Base-by-base conservation (phyloP, 1,284 basidiomycete genomes). In the Sutorius eximius region DNA sequence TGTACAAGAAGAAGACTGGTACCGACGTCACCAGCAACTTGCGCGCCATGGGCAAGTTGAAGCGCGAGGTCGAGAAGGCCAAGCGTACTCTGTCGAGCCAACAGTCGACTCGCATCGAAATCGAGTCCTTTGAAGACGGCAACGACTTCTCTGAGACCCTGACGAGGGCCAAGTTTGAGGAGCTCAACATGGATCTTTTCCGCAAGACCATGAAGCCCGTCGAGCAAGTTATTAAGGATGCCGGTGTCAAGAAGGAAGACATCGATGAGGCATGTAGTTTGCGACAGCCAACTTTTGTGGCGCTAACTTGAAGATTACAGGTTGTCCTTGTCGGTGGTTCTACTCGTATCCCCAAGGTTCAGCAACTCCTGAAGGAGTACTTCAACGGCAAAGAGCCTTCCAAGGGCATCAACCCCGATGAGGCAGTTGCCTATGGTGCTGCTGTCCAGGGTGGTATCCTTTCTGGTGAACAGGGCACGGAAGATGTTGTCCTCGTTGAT, bases 201-300 rank as follows among this genome's bases (percentile, higher is more conserved):
- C 85, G 94, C 69, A 95, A 95, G 85, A 98, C 96, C 43, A 94
- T 98, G 92, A 96, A 95, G 83, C 96, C 96, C 63, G 96, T 98
- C 62, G 95, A 98, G 77, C 95, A 98, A 77, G 96, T 98, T 34
- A 82, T 98, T 69, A 98, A 98, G 86, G 96, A 99, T 71, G 90
- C 96, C 61, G 89, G 89, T 67, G 88, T 98, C 71, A 96, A 95
- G 86, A 98, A 98, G 86, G 94, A 98, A 65, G 92, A 95, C 66
- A 77, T 99, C 57, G 87, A 97, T 68, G 96, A 98, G 77, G 90
- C 90, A 57, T 53, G 82, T 69, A 1, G 13, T 1, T 40, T 47
- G 22, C 18, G 8, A 15, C 22, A 6, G 22, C 30, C 1, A 16
- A 4, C 2, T 13, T 27, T 5, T 11, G 6, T 9, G 27, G 2